Conservation (phyloP, 1,284 basidiomycete genomes). For the Meripilus lineatus region DNA sequence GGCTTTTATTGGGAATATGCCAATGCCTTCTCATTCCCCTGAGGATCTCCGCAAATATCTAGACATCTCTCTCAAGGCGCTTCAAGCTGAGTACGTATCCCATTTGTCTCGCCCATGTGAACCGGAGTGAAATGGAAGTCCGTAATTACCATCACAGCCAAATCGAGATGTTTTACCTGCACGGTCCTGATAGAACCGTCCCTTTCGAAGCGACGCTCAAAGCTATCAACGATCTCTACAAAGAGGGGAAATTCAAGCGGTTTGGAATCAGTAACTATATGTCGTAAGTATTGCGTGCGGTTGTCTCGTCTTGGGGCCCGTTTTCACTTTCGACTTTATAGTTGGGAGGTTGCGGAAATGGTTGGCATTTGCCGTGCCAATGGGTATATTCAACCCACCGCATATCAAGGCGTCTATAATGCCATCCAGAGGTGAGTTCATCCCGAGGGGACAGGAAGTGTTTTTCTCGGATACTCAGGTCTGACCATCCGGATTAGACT, state of each 20-base stretch:
- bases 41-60: conserved; percentile 40
- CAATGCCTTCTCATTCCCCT: conserved; percentile 4
- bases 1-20: neutral
- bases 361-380: conserved; percentile 49
- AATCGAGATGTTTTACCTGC: conserved; percentile 51
- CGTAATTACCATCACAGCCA: conserved; percentile 8
- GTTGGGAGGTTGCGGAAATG: conserved; percentile 63
- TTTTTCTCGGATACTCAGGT: neutral
- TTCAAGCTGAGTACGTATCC: conserved; percentile 38
- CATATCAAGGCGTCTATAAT: conserved; percentile 66
- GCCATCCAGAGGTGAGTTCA: conserved; percentile 38
- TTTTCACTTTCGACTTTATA: neutral
- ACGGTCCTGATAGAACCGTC: conserved; percentile 46
- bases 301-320: neutral
- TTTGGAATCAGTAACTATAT: conserved; percentile 52
- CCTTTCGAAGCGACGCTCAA: conserved; percentile 44
- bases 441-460: no score
- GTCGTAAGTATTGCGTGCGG: conserved; percentile 29
- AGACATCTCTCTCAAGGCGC: conserved; percentile 37
- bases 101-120: conserved; percentile 9
- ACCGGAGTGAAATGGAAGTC: neutral
- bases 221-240: conserved; percentile 44
- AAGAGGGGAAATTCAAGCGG: conserved; percentile 39
- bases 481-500: conserved; percentile 16
- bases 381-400: conserved; percentile 57